Evolutionary conservation across 2,329 filamentous ascomycete species (phyloP), one percentile per base, ranked within the genome.

Genomic region (Penicillium polonicum): DNA sequence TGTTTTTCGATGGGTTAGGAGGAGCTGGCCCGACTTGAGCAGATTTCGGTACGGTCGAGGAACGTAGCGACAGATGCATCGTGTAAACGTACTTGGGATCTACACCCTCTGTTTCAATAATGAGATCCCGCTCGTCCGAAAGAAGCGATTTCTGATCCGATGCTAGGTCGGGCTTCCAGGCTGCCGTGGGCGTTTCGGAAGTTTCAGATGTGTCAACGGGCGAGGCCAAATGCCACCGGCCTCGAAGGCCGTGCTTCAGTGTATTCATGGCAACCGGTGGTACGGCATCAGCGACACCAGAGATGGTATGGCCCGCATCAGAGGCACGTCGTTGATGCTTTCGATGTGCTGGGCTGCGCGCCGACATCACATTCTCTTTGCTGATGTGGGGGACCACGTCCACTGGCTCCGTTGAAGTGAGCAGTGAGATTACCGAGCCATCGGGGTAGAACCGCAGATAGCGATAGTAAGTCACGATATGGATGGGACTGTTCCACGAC

Each of bases 391-490:
- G 90, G 0, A 99, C 91, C 13, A 97, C 90, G 19, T 95, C 90
- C n/a, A 83, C 77, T 0, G 94, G 94, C 70, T 96, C 91, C 5
- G 84, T 77, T 0, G 90, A 95, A 0, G 89, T 91, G 36, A 95
- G 82, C 2, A 99, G 82, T 53, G 87, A 91, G 58, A 97, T 87
- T 62, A 84, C 86, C 1, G 89, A 88, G 29, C 94, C 94, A 73
- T 97, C 91, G 25, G 92, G 89, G 78, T 94, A 94, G 79, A 99
- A 94, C 52, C 94, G 90, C 4, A 99, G 84, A 76, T 97, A 99
- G 57, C 94, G 91, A 78, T 96, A 99, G 78, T 97, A 99, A 0
- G 94, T 99, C 48, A 99, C 92, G 58, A 97, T 95, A 72, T 96
- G 92, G 36, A 97, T 88, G 9, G 92, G 92, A 25, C 84, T 88